Evolutionary conservation across 768 basidiomycete species (phyloP).

Genomic region (Calocera viscosa): DNA sequence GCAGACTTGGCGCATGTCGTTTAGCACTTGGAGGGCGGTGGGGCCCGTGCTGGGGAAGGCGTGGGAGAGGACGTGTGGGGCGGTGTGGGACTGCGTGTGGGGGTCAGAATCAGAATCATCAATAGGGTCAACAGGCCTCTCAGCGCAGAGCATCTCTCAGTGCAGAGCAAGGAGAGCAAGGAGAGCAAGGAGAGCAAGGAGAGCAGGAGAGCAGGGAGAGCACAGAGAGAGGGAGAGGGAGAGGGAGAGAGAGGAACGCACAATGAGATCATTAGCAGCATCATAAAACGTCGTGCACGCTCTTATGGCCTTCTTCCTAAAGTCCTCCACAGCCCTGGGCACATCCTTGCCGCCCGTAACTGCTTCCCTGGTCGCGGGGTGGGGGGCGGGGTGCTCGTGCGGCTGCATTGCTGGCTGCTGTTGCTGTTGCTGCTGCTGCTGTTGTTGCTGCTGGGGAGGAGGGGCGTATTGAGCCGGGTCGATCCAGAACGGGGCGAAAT

Average conservation of each 20-base stretch:
- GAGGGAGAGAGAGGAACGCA: background rate
- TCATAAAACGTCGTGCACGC: background rate
- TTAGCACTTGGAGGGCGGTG: slow-evolving; percentile 3
- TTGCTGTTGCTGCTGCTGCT: background rate
- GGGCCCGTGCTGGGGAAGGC: background rate
- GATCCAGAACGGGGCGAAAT: too few relatives aligned
- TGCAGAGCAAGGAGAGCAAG: too few relatives aligned
- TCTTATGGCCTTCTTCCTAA: slow-evolving; percentile 4
- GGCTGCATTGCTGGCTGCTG: background rate
- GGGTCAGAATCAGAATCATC: background rate
- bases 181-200: too few relatives aligned
- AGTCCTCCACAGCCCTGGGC: background rate
- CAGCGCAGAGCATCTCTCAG: too few relatives aligned
- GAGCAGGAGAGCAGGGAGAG: too few relatives aligned
- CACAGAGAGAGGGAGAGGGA: too few relatives aligned
- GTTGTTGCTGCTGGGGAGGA: background rate
- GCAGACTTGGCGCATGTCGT: slow-evolving; percentile 8
- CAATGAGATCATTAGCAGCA: background rate
- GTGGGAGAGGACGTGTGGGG: background rate
- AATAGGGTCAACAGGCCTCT: too few relatives aligned
- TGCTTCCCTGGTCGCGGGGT: background rate
- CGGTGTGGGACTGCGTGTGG: background rate
- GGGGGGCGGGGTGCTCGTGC: background rate
- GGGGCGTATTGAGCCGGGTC: background rate
- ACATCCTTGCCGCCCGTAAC: background rate